Conservation (phyloP, 202 grass and related monocot genomes). For the Schoenoplectus tabernaemontani region DNA sequence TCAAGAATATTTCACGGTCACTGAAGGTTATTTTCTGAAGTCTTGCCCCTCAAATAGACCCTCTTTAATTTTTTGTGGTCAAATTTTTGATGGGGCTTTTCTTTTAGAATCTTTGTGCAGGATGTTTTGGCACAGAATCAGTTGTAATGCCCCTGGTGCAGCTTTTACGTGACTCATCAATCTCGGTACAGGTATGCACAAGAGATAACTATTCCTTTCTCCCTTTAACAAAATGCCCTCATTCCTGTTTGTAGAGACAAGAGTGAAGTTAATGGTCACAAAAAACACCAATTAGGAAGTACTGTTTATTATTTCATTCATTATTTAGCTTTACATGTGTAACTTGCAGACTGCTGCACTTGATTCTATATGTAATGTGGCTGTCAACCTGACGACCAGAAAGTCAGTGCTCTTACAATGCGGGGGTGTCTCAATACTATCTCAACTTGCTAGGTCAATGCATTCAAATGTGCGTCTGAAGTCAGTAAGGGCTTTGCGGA, state of each 20-base stretch:
- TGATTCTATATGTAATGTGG: constrained; percentile 86
- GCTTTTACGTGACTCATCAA: constrained; percentile 73
- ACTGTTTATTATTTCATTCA: background rate
- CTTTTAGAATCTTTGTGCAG: constrained; percentile 80
- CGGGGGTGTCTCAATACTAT: constrained; percentile 63
- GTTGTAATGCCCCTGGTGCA: constrained; percentile 52
- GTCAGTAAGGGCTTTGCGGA: constrained; percentile 79
- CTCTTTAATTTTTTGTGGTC: constrained; percentile 18
- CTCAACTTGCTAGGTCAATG: constrained; percentile 80
- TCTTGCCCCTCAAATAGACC: background rate
- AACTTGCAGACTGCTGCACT: constrained; percentile 69
- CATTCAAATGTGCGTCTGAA: constrained; percentile 71
- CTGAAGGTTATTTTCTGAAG: constrained; percentile 45
- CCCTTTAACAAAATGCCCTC: background rate
- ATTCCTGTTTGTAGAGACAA: background rate
- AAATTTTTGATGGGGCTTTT: constrained; percentile 24
- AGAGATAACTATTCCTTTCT: background rate
- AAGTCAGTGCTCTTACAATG: constrained; percentile 75
- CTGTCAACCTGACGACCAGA: constrained; percentile 65
- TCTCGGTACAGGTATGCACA: constrained; percentile 64
- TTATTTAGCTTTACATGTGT: background rate
- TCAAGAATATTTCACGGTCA: constrained; percentile 95
- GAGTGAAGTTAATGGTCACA: background rate
- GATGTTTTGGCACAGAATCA: constrained; percentile 62
- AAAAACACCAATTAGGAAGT: background rate